Percentiles rank a stretch among this genome's conserved stretches.
Conservation (phyloP, 371 early-diverging fungal species). For the Phascolomyces articulosus region DNA sequence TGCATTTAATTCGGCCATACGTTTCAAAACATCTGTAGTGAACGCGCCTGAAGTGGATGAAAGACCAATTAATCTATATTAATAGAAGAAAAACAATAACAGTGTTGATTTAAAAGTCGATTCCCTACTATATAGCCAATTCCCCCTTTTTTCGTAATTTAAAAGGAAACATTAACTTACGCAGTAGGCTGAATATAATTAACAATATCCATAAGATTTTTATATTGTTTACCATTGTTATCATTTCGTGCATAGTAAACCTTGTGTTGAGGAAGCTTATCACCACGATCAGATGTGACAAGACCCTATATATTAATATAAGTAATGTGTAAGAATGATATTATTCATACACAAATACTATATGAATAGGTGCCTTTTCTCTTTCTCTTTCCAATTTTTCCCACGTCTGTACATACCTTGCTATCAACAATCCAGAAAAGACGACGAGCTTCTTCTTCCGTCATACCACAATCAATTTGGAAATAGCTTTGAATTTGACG, state of each 20-base stretch:
- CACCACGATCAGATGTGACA: constrained; percentile 86
- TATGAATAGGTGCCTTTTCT: no score
- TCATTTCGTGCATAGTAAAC: constrained; percentile 79
- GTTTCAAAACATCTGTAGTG: constrained; percentile 55
- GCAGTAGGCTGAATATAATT: constrained; percentile 77
- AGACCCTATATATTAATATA: constrained; percentile 54
- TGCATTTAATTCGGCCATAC: constrained; percentile 74
- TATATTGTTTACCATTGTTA: constrained; percentile 74
- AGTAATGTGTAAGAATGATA: no score
- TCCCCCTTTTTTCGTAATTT: background rate
- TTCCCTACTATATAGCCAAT: no score
- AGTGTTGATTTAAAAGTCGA: no score
- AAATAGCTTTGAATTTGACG: constrained; percentile 83
- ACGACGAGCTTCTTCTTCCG: constrained; percentile 73
- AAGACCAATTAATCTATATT: constrained; percentile 76
- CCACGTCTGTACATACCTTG: constrained; percentile 44
- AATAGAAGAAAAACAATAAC: background rate
- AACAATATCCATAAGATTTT: constrained; percentile 68
- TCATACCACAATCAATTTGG: constrained; percentile 62
- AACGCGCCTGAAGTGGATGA: constrained; percentile 80
- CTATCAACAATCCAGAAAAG: constrained; percentile 90
- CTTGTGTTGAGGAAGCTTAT: constrained; percentile 83
- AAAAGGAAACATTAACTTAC: constrained; percentile 19
- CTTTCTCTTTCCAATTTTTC: background rate
- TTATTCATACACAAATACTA: no score